Evolutionary conservation across 2,329 filamentous ascomycete species (phyloP).

Genomic region (Ascochyta viciae-villosae): DNA sequence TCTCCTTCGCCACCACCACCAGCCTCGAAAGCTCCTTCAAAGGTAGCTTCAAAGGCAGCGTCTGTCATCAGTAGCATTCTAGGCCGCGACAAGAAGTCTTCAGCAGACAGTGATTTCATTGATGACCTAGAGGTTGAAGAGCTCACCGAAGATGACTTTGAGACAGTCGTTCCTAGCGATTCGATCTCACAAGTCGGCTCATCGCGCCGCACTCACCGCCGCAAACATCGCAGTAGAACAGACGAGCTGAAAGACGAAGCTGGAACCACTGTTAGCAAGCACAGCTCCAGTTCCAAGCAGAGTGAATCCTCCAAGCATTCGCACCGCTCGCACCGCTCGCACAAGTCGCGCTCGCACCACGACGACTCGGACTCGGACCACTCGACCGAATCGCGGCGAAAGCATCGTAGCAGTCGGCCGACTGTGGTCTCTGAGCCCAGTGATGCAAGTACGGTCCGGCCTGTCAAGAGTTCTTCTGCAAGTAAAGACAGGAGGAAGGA

Average conservation of each 20-base stretch:
- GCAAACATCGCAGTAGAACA: slow-evolving; percentile 33
- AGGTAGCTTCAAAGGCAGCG: slow-evolving; percentile 34
- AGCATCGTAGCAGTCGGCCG: slow-evolving; percentile 28
- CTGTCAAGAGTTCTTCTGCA: slow-evolving; percentile 25
- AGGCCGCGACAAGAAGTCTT: slow-evolving; percentile 40
- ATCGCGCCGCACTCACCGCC: slow-evolving; percentile 36
- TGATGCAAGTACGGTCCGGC: slow-evolving; percentile 45
- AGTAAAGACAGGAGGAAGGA: slow-evolving; percentile 37
- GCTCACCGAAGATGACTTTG: slow-evolving; percentile 47
- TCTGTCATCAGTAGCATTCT: slow-evolving; percentile 49
- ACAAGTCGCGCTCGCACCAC: slow-evolving; percentile 29
- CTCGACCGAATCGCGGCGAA: slow-evolving; percentile 27
- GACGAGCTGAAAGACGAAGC: slow-evolving; percentile 21
- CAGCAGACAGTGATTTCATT: slow-evolving; percentile 40
- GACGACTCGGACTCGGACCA: slow-evolving; percentile 24
- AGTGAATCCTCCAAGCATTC: slow-evolving; percentile 29
- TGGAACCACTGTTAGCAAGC: slow-evolving; percentile 37
- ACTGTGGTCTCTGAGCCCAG: slow-evolving; percentile 43
- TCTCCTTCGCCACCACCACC: slow-evolving; percentile 36
- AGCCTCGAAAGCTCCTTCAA: slow-evolving; percentile 29
- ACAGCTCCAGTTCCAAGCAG: slow-evolving; percentile 36
- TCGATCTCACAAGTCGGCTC: slow-evolving; percentile 53
- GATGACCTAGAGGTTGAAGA: slow-evolving; percentile 50
- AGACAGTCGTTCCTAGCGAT: slow-evolving; percentile 57
- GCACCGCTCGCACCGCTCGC: slow-evolving; percentile 32